Conservation (phyloP, 768 basidiomycete genomes). For the Epithele typhae region DNA sequence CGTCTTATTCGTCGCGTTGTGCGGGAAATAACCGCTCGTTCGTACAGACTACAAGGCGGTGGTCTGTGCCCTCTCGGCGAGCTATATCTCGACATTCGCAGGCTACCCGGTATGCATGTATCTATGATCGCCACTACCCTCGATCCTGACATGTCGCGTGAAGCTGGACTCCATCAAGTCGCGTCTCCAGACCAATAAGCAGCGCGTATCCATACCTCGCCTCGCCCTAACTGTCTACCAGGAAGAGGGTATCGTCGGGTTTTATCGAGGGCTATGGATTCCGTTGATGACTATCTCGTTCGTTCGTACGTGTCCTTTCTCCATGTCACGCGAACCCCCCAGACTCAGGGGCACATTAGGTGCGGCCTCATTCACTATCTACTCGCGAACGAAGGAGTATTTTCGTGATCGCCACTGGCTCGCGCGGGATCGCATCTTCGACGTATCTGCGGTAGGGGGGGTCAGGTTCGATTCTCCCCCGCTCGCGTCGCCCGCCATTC, state of each 20-base stretch:
- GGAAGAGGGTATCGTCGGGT: constrained; percentile 85
- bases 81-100: constrained; percentile 87
- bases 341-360: constrained; percentile 38
- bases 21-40: background rate
- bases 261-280: constrained; percentile 88
- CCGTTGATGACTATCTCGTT: constrained; percentile 94
- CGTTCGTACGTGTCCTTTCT: constrained; percentile 65
- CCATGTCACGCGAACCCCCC: constrained; percentile 3
- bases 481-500: background rate
- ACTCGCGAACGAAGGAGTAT: constrained; percentile 76
- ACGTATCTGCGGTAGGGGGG: constrained; percentile 75
- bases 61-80: constrained; percentile 86
- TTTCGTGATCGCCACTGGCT: constrained; percentile 58
- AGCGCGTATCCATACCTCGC: constrained; percentile 65
- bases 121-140: background rate
- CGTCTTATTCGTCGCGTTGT: background rate
- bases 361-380: constrained; percentile 89
- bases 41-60: constrained; percentile 76
- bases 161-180: constrained; percentile 95
- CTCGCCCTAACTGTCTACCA: constrained; percentile 71
- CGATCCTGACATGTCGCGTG: background rate
- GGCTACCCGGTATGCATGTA: constrained; percentile 68
- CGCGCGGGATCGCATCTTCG: constrained; percentile 51
- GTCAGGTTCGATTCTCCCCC: constrained; percentile 34
- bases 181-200: constrained; percentile 81